Evolutionary conservation across 1,284 basidiomycete genomes (phyloP).

Genomic region (Erythrobasidium hasegawianum): DNA sequence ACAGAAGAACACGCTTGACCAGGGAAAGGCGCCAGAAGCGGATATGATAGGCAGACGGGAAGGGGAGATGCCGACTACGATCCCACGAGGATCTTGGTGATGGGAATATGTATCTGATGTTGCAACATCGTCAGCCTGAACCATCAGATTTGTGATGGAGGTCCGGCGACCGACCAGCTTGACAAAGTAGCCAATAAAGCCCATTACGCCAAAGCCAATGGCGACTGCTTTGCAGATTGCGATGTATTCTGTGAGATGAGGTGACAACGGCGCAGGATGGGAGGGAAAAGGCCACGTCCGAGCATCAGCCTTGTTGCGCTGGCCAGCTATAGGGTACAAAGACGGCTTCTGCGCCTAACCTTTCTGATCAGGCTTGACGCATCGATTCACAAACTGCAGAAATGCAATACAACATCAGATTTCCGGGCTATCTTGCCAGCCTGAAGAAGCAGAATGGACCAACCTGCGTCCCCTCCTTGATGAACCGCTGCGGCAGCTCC

Average conservation of each 20-base stretch:
- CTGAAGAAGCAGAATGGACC: slow-evolving; percentile 44
- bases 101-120: no score
- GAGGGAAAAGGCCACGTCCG: slow-evolving; percentile 11
- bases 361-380: slow-evolving; percentile 94
- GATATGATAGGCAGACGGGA: no score
- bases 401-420: not conserved
- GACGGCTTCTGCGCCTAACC: slow-evolving; percentile 52
- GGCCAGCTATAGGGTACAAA: not conserved
- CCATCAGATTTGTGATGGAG: no score
- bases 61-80: no score
- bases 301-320: slow-evolving; percentile 7
- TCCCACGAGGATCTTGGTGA: no score
- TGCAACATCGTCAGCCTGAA: no score
- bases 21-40: no score
- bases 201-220: slow-evolving; percentile 93
- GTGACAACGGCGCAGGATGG: no score
- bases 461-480: slow-evolving; percentile 89
- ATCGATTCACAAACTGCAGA: slow-evolving; percentile 83
- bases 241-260: slow-evolving; percentile 85
- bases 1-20: no score
- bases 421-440: not conserved
- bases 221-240: slow-evolving; percentile 92
- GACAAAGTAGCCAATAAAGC: slow-evolving; percentile 60
- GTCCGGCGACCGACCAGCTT: slow-evolving; percentile 39
- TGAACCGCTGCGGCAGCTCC: slow-evolving; percentile 86